Evolutionary conservation across 306 rosid genomes (phyloP).

Genomic region (Vicia sativa): DNA sequence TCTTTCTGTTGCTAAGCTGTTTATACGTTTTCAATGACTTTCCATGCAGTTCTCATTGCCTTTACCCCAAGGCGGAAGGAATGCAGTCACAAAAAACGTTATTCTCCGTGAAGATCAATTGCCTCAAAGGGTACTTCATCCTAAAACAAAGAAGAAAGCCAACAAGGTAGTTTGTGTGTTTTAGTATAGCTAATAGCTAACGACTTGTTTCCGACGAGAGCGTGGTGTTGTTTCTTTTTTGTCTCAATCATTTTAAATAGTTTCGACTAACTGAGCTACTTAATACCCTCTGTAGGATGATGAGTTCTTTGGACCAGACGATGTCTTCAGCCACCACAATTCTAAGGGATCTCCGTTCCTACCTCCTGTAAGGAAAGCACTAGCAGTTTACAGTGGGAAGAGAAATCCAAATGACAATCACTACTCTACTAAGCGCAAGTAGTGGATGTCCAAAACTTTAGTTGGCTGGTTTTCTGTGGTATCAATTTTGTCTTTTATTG

Average conservation of each 20-base stretch:
- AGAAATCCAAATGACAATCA: constrained; percentile 96
- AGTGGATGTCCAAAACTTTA: constrained; percentile 32
- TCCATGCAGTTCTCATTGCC: constrained; percentile 82
- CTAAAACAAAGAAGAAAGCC: constrained; percentile 79
- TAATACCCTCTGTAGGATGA: constrained; percentile 59
- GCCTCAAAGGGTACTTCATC: constrained; percentile 81
- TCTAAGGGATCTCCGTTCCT: constrained; percentile 74
- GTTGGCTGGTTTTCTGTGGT: neutral
- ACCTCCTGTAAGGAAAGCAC: constrained; percentile 85
- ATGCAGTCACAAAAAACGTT: constrained; percentile 76
- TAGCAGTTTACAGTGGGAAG: constrained; percentile 73
- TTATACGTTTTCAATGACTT: constrained; percentile 33
- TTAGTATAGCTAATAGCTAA: constrained; percentile 8
- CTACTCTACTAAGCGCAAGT: constrained; percentile 60
- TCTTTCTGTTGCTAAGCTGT: constrained; percentile 8
- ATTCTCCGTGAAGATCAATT: constrained; percentile 98
- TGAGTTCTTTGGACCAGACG: constrained; percentile 53
- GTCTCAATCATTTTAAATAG: neutral
- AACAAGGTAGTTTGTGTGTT: constrained; percentile 50
- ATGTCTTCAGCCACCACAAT: constrained; percentile 67
- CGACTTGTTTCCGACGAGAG: neutral
- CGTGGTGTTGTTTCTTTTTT: constrained; percentile 21
- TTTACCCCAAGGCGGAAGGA: constrained; percentile 87
- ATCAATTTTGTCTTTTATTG: constrained; percentile 32
- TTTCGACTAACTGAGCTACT: constrained; percentile 18